These are phyloP conservation scores for Elsinoe ampelina DNA, from an alignment of 2,329 filamentous ascomycete species.

Conservation along the genomic window DNA sequence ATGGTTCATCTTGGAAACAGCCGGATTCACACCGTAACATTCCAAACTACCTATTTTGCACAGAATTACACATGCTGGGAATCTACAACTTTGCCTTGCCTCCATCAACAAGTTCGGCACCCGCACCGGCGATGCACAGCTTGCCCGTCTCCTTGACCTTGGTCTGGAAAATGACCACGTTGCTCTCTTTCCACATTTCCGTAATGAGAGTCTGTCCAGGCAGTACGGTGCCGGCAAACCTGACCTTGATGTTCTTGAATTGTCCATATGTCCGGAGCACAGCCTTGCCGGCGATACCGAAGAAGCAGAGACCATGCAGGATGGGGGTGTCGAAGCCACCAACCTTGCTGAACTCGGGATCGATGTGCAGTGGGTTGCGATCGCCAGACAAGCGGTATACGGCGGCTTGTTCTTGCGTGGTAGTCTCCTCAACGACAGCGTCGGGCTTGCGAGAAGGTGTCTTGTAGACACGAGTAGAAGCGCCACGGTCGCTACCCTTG, in stretches of 20 bases:
- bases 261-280: constrained; percentile 74
- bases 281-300: constrained; percentile 85
- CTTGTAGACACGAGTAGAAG: constrained; percentile 68
- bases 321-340: constrained; percentile 93
- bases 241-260: constrained; percentile 86
- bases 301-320: constrained; percentile 91
- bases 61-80: not conserved
- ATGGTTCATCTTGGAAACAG: no score
- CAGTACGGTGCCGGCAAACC: constrained; percentile 76
- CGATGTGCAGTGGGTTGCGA: constrained; percentile 92
- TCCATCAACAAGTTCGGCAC: constrained; percentile 58
- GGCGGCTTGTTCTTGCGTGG: constrained; percentile 82
- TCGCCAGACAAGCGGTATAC: constrained; percentile 90
- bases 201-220: constrained; percentile 85
- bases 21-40: not conserved
- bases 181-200: constrained; percentile 88
- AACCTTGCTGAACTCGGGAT: constrained; percentile 87
- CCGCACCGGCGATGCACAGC: constrained; percentile 71
- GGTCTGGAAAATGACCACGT: constrained; percentile 71
- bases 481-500: constrained; percentile 68
- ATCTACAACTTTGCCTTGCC: constrained; percentile 42
- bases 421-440: constrained; percentile 73
- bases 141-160: constrained; percentile 91
- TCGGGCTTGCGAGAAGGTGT: constrained; percentile 71
- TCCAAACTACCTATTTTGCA: constrained; percentile 2